Percentiles rank a stretch among this genome's conserved stretches.
Conservation (phyloP, 306 rosid species). For the Cucurbita maxima region DNA sequence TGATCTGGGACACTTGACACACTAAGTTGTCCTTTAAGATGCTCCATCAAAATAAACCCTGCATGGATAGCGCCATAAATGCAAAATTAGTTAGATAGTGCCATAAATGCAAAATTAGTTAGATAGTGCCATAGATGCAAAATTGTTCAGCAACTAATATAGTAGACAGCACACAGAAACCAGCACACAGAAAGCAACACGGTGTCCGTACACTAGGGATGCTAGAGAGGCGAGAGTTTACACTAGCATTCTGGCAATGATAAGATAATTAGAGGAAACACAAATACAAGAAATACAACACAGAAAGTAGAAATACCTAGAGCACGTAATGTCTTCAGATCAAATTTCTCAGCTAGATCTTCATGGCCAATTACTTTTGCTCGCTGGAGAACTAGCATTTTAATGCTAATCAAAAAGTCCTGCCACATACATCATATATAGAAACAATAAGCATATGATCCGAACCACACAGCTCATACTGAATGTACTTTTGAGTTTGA, state of each 20-base stretch:
- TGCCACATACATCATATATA: constrained; percentile 10
- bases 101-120: background rate
- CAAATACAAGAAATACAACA: background rate
- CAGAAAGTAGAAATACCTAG: constrained; percentile 37
- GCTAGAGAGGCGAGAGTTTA: background rate
- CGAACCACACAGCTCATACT: background rate
- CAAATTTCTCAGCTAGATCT: constrained; percentile 38
- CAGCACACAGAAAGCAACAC: background rate
- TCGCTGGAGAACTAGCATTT: constrained; percentile 38
- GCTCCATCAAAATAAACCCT: constrained; percentile 55
- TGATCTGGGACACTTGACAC: constrained; percentile 17
- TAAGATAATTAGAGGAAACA: background rate
- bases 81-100: background rate
- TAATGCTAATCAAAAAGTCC: constrained; percentile 62
- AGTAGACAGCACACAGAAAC: background rate
- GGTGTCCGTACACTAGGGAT: background rate
- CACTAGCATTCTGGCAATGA: background rate
- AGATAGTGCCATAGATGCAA: background rate
- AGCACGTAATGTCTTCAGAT: constrained; percentile 55
- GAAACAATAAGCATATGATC: background rate
- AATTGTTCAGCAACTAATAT: background rate
- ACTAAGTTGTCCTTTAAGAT: constrained; percentile 32
- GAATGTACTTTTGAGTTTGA: background rate
- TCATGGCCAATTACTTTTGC: constrained; percentile 36
- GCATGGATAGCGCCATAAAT: constrained; percentile 8